Percentiles rank a stretch among this genome's conserved stretches.
phyloP scores from a whole-genome alignment of 106 monocot species.

The Dioscorea dumetorum region DNA sequence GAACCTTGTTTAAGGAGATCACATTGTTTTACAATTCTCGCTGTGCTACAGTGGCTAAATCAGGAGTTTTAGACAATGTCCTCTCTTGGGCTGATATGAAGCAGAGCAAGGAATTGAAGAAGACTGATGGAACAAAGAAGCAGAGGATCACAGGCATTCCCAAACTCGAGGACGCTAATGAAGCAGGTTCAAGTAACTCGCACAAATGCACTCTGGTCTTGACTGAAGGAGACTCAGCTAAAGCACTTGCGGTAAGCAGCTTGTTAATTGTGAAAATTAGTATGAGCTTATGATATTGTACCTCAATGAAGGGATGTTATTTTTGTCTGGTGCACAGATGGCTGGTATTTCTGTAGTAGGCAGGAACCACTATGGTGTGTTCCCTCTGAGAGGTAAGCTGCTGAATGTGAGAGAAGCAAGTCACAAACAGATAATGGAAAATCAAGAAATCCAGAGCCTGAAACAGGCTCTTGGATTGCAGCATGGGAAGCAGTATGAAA shows the following conservation, averaged over 20 bases:
- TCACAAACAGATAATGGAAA: conserved; percentile 91
- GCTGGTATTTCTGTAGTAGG: conserved; percentile 92
- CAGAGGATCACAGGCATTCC: conserved; percentile 74
- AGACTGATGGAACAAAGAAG: conserved; percentile 89
- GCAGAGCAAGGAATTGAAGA: conserved; percentile 91
- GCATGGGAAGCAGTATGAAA: conserved; percentile 92
- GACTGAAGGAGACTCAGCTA: conserved; percentile 99
- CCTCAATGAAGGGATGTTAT: no score
- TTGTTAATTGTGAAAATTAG: no score
- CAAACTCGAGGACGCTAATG: conserved; percentile 97
- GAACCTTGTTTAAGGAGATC: not conserved
- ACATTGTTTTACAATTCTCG: not conserved
- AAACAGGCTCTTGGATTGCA: conserved; percentile 94
- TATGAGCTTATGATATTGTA: no score
- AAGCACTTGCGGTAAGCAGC: conserved; percentile 83
- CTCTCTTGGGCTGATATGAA: conserved; percentile 97
- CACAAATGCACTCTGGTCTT: conserved; percentile 88
- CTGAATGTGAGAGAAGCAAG: conserved; percentile 93
- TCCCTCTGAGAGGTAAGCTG: conserved; percentile 88
- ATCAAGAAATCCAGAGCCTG: conserved; percentile 86
- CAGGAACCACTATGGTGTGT: conserved; percentile 85
- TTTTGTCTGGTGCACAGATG: conserved; percentile 40
- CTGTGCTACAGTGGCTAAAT: conserved; percentile 63
- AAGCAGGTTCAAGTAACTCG: conserved; percentile 81
- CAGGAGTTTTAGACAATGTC: conserved; percentile 63